Conservation (phyloP, 2,329 filamentous ascomycete genomes). For the Hypoxylon sp. region DNA sequence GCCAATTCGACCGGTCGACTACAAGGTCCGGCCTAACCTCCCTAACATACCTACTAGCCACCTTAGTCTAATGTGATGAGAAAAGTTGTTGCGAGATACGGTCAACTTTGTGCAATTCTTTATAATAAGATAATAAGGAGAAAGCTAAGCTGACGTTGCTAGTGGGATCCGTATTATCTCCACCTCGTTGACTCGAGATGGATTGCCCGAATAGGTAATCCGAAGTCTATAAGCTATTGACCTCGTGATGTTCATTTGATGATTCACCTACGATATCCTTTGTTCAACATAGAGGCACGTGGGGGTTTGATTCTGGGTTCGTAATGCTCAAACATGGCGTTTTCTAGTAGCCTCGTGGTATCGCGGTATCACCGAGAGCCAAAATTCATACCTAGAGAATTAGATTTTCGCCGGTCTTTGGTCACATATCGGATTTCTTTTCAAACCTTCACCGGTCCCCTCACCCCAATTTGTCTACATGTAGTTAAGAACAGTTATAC, state of each 20-base stretch:
- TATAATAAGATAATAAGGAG: conserved; percentile 32
- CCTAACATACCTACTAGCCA: conserved; percentile 10
- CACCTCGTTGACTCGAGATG: conserved; percentile 33
- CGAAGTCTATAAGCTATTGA: conserved; percentile 33
- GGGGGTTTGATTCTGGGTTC: conserved; percentile 21
- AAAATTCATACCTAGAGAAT: conserved; percentile 18
- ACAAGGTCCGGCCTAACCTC: conserved; percentile 29
- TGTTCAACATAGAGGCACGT: conserved; percentile 28
- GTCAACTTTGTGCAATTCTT: conserved; percentile 35
- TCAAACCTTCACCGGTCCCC: conserved; percentile 39
- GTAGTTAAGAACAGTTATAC: conserved; percentile 27
- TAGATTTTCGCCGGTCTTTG: conserved; percentile 27
- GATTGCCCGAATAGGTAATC: conserved; percentile 48
- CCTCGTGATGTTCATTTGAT: conserved; percentile 30
- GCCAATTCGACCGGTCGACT: conserved; percentile 28
- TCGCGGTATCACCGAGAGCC: conserved; percentile 35
- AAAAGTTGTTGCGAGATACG: conserved; percentile 32
- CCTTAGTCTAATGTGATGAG: conserved; percentile 33
- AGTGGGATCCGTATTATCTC: conserved; percentile 39
- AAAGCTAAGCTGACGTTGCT: conserved; percentile 31
- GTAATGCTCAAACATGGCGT: conserved; percentile 19
- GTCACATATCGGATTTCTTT: conserved; percentile 40
- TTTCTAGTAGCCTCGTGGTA: conserved; percentile 20
- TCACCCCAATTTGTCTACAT: conserved; percentile 34
- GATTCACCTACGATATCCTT: conserved; percentile 33